Base-by-base conservation (phyloP, 2,329 filamentous ascomycete genomes). In the Cyphellophora attinorum region DNA sequence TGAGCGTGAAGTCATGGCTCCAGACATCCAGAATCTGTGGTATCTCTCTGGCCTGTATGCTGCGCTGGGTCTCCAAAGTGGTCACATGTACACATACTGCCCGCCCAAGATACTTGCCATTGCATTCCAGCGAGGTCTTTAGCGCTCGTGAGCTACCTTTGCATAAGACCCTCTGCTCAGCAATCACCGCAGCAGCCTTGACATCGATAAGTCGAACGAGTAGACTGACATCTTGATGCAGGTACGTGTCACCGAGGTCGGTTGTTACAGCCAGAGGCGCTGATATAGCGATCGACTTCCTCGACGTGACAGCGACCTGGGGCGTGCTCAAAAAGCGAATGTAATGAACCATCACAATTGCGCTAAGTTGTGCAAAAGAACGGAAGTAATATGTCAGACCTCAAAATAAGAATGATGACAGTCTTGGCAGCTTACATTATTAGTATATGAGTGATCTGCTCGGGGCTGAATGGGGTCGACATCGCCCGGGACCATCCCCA, bases 241-340 rank as follows among this genome's bases (percentile, higher is more conserved):
- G 65, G 50, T 80, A 79, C 1, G 66, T 67, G 47, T 81, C 77
- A 12, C 79, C 79, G 5, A 84, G 61, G 50, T 84, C 79, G 15
- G 77, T 81, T 8, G 76, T 79, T 50, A 83, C 67, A 25, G 77
- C 79, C 39, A 82, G 61, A 18, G 76, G 61, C 31, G 67, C 59
- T 40, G 60, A 68, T 37, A 75, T 55, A 11, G 55, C 52, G 37
- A 65, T 51, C 11, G 51, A 39, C 35, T 64, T 59, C 38, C 56
- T 53, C 27, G 53, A 49, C 27, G 68, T 56, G 35, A 64, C 62
- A 29, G 55, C 50, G 21, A 62, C 48, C 35, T 59, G 58, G 6
- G 79, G 78, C 2, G 72, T 61, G 49, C 81, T 82, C 46, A 84
- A 64, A 48, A 82, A 81, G 41, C 79, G 76, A 48, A 83, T 64